Conservation (phyloP, 108 stramenopile genomes). For the Licmophora abbreviata region DNA sequence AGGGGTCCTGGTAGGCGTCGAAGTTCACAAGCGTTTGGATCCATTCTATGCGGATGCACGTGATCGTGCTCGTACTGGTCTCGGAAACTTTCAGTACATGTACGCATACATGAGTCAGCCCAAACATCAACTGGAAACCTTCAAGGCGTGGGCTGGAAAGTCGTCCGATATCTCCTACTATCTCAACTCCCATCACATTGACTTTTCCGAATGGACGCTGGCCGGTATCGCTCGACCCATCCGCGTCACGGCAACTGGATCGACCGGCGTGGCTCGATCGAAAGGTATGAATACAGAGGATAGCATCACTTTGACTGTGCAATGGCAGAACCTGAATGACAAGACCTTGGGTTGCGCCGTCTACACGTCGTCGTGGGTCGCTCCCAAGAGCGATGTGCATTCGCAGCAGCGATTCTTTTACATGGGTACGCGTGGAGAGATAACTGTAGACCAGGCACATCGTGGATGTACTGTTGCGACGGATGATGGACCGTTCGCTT, state of each 20-base stretch:
- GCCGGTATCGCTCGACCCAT: conserved; percentile 82
- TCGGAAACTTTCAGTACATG: conserved; percentile 96
- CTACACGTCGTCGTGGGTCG: conserved; percentile 96
- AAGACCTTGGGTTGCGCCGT: conserved; percentile 85
- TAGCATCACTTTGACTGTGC: conserved; percentile 96
- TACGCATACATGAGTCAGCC: conserved; percentile 99
- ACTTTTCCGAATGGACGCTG: conserved; percentile 97
- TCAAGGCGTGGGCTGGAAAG: conserved; percentile 99
- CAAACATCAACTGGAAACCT: conserved; percentile 98
- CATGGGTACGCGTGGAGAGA: conserved; percentile 95
- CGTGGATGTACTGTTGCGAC: conserved; percentile 91
- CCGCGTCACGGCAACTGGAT: conserved; percentile 86
- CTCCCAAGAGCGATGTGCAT: conserved; percentile 96
- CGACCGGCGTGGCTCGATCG: conserved; percentile 87
- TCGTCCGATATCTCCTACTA: conserved; percentile 97
- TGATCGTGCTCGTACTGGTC: conserved; percentile 69
- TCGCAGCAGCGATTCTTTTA: conserved; percentile 99
- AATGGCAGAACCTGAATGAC: conserved; percentile 87
- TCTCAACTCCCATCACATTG: conserved; percentile 98
- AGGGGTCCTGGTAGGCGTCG: conserved; percentile 87
- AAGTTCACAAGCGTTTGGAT: conserved; percentile 98
- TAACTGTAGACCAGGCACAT: conserved; percentile 98
- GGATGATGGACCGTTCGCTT: conserved; percentile 82
- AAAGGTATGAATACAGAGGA: conserved; percentile 92
- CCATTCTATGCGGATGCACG: conserved; percentile 98